phyloP scores from a whole-genome alignment of 768 basidiomycete genomes.

The Cytidiella melzeri region DNA sequence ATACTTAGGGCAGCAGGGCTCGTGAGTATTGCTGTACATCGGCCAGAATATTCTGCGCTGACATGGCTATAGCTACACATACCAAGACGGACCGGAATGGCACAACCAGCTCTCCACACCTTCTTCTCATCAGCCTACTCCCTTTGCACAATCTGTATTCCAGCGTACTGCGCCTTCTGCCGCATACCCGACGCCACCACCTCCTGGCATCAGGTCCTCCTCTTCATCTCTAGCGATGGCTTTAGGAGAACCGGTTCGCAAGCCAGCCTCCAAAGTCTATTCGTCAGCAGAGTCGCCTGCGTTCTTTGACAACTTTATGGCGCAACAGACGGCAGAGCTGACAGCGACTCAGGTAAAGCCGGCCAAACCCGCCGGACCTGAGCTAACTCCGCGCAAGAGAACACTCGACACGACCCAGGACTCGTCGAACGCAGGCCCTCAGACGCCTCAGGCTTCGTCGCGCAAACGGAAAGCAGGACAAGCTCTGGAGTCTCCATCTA shows the following conservation, averaged over 20 bases:
- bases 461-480: conserved; percentile 65
- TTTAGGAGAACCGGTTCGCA: conserved; percentile 42
- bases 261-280: conserved; percentile 29
- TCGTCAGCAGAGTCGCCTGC: conserved; percentile 51
- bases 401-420: conserved; percentile 43
- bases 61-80: conserved; percentile 16
- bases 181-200: conserved; percentile 66
- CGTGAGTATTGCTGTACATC: conserved; percentile 13
- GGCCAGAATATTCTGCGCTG: conserved; percentile 14
- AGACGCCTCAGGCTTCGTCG: conserved; percentile 20
- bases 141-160: conserved; percentile 61
- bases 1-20: conserved; percentile 46
- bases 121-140: conserved; percentile 48
- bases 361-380: neutral
- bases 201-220: conserved; percentile 53
- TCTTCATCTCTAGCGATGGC: conserved; percentile 76
- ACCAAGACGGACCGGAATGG: conserved; percentile 36
- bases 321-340: conserved; percentile 43
- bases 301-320: conserved; percentile 66
- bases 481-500: conserved; percentile 52
- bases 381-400: conserved; percentile 4
- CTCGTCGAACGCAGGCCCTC: conserved; percentile 40
- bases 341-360: conserved; percentile 19
- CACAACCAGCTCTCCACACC: conserved; percentile 32
- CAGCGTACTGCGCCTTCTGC: conserved; percentile 54